A percentile compares a stretch with the other conserved stretches of the same genome.
Evolutionary conservation across 2,329 filamentous ascomycete genomes (phyloP).

Genomic region (Arachnomyces sp.): DNA sequence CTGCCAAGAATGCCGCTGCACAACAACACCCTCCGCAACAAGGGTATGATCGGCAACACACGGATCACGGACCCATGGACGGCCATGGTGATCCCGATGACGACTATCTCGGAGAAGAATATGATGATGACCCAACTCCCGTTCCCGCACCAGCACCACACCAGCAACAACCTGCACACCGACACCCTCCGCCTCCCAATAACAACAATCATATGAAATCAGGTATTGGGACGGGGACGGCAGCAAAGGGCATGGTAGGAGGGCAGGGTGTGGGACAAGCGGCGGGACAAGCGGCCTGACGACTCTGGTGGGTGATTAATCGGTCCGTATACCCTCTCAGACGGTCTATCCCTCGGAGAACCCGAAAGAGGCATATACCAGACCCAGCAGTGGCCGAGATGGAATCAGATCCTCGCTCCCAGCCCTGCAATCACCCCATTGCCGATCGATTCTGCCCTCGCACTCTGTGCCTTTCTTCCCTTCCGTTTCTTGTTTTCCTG

Average conservation of each 20-base stretch:
- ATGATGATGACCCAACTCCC: conserved; percentile 41
- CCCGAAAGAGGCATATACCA: too few relatives aligned
- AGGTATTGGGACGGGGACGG: conserved; percentile 13
- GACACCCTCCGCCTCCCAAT: conserved; percentile 60
- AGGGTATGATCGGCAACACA: conserved; percentile 32
- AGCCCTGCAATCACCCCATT: too few relatives aligned
- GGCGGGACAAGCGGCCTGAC: conserved; percentile 10
- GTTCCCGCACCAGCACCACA: conserved; percentile 28
- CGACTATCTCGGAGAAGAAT: conserved; percentile 42
- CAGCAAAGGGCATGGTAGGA: conserved; percentile 19
- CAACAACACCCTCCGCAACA: conserved; percentile 28
- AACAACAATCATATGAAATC: conserved; percentile 35
- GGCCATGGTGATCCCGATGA: conserved; percentile 40
- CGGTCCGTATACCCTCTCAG: too few relatives aligned
- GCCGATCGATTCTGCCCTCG: not conserved
- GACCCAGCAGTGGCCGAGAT: too few relatives aligned
- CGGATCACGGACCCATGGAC: conserved; percentile 31
- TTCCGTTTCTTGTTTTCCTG: conserved; percentile 1
- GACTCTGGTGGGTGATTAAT: conserved; percentile 3
- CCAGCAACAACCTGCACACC: conserved; percentile 57
- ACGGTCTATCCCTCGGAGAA: too few relatives aligned
- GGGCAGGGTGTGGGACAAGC: too few relatives aligned
- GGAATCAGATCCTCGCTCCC: too few relatives aligned
- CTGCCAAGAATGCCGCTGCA: conserved; percentile 39
- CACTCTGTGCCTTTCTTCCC: not conserved